These are phyloP conservation scores for Aspergillus mulundensis DNA, from an alignment of 495 filamentous ascomycete genomes.

Conservation along the genomic window DNA sequence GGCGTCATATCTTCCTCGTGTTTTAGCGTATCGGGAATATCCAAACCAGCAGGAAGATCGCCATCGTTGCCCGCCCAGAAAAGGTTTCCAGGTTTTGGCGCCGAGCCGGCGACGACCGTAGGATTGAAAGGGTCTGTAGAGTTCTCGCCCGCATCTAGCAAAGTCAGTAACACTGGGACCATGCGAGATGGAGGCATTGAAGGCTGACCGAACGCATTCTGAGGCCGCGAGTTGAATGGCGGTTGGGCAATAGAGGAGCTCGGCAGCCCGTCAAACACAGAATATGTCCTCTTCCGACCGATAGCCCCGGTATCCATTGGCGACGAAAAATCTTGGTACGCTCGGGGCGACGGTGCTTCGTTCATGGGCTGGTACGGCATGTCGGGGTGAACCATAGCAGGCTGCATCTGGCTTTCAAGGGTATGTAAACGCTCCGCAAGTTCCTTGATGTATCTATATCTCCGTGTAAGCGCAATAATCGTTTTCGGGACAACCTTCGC, in stretches of 20 bases:
- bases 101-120: conserved; percentile 24
- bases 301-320: conserved; percentile 38
- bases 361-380: conserved; percentile 46
- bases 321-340: conserved; percentile 48
- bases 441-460: conserved; percentile 85
- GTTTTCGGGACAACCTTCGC: conserved; percentile 3
- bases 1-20: conserved; percentile 41
- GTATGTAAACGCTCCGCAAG: conserved; percentile 82
- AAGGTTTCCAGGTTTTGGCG: conserved; percentile 35
- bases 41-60: conserved; percentile 33
- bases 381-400: conserved; percentile 42
- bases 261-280: conserved; percentile 50
- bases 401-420: conserved; percentile 67
- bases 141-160: conserved; percentile 31
- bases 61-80: conserved; percentile 40
- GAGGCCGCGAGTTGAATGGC: conserved; percentile 40
- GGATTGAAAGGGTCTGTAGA: conserved; percentile 44
- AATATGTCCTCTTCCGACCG: conserved; percentile 54
- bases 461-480: conserved; percentile 23
- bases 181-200: not conserved
- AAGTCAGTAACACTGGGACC: conserved; percentile 20
- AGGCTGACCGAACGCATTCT: conserved; percentile 35
- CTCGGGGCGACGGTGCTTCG: conserved; percentile 40
- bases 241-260: conserved; percentile 45
- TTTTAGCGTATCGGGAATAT: conserved; percentile 35